Base-by-base conservation (phyloP, 768 basidiomycete species). In the Megacollybia marginata region DNA sequence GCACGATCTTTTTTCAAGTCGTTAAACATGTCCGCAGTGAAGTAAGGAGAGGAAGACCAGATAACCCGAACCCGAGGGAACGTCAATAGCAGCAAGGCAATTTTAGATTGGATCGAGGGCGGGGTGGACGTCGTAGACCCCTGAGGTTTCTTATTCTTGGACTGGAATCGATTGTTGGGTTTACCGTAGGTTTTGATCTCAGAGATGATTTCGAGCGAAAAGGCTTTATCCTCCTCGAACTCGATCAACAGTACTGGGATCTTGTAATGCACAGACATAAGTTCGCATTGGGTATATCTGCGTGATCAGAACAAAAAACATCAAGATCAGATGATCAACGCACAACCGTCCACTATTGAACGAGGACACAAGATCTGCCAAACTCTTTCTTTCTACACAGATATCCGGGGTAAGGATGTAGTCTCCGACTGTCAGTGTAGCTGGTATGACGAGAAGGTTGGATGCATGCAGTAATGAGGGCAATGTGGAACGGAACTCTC, bases 201-300 rank as follows among this genome's bases (percentile, higher is more conserved):
- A 1, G 79, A 73, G 9, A 10, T 44, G 38, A 42, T 33, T 67
- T 93, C 88, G 10, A 98, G 74, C 0, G 88, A 87, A 64, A 97
- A 96, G 0, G 91, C 83, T 58, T 95, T 97, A 64, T 96, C 88
- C 68, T 98, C 92, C 62, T 98, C 95, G 54, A 98, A 98, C 62
- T 99, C 94, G 57, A 98, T 96, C 9, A 98, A 72, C 13, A 99
- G 71, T 47, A 99, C 75, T 0, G 95, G 94, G 16, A 87, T 82
- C 66, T 92, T 96, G 70, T 99, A 98, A 62, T 97, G 88, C 13
- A 85, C 85, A 0, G 89, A 92, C 95, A 99, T 97, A 18, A 91
- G 63, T 66, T 98, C 95, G 69, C 95, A 98, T 61, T 99, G 96
- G 0, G 92, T 89, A 62, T 95, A 96, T 52, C 95, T 98, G 56